phyloP scores from a whole-genome alignment of 768 basidiomycete species.

The Boletales sp. region DNA sequence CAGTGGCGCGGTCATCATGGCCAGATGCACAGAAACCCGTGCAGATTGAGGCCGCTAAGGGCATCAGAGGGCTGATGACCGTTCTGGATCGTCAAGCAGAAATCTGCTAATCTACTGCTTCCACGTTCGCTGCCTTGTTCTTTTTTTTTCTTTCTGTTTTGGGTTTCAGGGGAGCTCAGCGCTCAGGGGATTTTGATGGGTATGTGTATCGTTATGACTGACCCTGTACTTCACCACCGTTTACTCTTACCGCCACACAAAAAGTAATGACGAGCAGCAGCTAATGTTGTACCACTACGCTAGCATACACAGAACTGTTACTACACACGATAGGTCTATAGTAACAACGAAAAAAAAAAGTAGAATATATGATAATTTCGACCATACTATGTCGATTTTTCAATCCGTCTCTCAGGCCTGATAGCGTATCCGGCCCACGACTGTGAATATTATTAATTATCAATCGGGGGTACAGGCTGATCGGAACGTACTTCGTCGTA shows the following conservation, averaged over 20 bases:
- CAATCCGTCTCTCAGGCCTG: constrained; percentile 70
- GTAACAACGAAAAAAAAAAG: neutral
- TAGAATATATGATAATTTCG: constrained; percentile 5
- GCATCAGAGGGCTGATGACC: constrained; percentile 36
- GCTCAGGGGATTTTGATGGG: constrained; percentile 5
- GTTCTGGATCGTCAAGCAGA: constrained; percentile 32
- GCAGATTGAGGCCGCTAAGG: constrained; percentile 32
- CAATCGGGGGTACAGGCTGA: constrained; percentile 6
- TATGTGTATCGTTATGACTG: constrained; percentile 21
- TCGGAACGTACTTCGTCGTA: constrained; percentile 83
- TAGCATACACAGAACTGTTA: constrained; percentile 14
- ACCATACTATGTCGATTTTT: constrained; percentile 36
- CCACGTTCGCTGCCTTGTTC: neutral
- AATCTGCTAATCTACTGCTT: constrained; percentile 15
- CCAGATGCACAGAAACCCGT: constrained; percentile 38
- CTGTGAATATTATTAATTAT: constrained; percentile 39
- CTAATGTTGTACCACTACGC: constrained; percentile 30
- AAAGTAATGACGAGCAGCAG: constrained; percentile 14
- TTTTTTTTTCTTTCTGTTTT: constrained; percentile 1
- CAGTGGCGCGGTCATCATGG: constrained; percentile 32
- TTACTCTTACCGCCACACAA: constrained; percentile 9
- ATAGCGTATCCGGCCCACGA: constrained; percentile 95
- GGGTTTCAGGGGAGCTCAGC: constrained; percentile 15
- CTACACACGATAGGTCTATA: too few relatives aligned
- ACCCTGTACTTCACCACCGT: neutral